Evolutionary conservation across 306 rosid species (phyloP), one percentile per base, ranked within the genome.

Genomic region (Citrullus mucosospermus): DNA sequence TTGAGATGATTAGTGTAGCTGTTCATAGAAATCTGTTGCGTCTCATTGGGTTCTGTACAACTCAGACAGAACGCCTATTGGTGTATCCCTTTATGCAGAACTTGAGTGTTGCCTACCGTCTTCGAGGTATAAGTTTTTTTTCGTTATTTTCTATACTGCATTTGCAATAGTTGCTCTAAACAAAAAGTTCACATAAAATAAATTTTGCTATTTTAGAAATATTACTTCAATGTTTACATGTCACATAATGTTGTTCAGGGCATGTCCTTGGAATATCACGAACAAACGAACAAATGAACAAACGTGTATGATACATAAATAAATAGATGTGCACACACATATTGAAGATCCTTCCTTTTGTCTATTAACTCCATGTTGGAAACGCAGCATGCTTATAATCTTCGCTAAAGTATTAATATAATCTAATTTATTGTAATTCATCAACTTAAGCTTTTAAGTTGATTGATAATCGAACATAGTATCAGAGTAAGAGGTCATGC

Each of bases 1-100:
- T 96, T 78, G 99, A 96, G 91, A 96, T 92, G 99, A 96, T 96
- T 76, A 96, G 99, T 69, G 97, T 96, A 76, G 99, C 99, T 78
- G 98, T 93, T 72, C 99, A 96, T 76, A 85, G 88, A 80, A 96
- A 96, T 80, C 86, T 96, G 68, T 84, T 96, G 87, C 89, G 96
- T 70, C 82, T 96, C 61, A 92, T 96, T 75, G 99, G 99, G 55
- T 90, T 91, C 76, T 96, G 99, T 79, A 92, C 99, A 61, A 96
- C 99, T 62, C 93, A 92, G 50, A 96, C 93, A 1, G 99, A 96
- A 71, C 99, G 98, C 61, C 93, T 96, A 39, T 78, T 96, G 79
- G 98, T 96, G 74, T 96, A 96, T 83, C 99, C 99, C 77, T 96
- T 82, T 79, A 96, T 96, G 99, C 98, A 96, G 85, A 96, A 96